Base-by-base conservation (phyloP, 257 asterid species). In the Plectranthus barbatus region DNA sequence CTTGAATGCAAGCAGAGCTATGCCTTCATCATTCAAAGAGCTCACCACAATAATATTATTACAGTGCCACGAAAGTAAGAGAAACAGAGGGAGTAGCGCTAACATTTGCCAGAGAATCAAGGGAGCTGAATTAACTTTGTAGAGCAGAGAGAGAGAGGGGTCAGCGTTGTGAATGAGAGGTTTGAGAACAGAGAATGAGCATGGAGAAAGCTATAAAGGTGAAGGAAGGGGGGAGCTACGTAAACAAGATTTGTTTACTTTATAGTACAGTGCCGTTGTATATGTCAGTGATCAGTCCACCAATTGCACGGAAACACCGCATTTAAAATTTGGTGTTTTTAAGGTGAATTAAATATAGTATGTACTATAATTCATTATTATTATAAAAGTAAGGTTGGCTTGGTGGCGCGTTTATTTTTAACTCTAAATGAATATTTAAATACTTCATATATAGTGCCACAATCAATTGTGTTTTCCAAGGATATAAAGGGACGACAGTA, bases 1-100 rank as follows among this genome's bases (percentile, higher is more conserved):
- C 76, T 89, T 92, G 76, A 92, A 89, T 21, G 95, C 76, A 66
- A 84, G 62, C 41, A 92, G 88, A 12, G 96, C 84, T 71, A 50
- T 0, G 10, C 93, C 99, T 63, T 92, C 99, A 57, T 79, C 77
- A 67, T 85, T 89, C 76, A 92, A 70, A 52, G 84, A 79, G 66
- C 70, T 62, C 74, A 78, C 95, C 23, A 73, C 66, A 71, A 36
- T 51, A 62, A 56, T 29, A 12, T 56, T 72, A 19, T 46, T 42
- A 48, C 4, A 72, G 42, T 52, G 72, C 12, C 26, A 68, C 1
- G 75, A 54, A 24, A 76, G 39, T 15, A 77, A 44, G 64, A 86
- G 18, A 21, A 75, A 62, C 12, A 84, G 56, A 56, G 50, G 40
- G 36, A 65, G 6, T 39, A 69, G 47, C 60, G 70, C 62, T 50